Evolutionary conservation across 2,329 filamentous ascomycete genomes (phyloP).

Genomic region (Pyrenochaeta sp.): DNA sequence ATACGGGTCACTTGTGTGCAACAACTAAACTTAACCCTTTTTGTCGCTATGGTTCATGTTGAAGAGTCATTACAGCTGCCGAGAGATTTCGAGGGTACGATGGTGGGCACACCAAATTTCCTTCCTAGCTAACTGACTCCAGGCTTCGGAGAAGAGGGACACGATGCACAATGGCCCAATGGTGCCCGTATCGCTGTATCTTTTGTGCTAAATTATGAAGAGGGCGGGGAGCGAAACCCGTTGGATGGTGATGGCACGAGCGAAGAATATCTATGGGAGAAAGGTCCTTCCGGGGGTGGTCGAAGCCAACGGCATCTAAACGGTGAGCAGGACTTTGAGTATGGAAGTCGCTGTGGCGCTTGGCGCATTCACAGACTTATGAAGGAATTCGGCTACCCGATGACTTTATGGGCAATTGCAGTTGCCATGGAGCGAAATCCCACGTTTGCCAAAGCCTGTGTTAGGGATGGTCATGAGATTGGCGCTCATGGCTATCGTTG

Average conservation of each 20-base stretch:
- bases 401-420: constrained; percentile 60
- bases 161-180: constrained; percentile 48
- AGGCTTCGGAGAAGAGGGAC: constrained; percentile 52
- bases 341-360: constrained; percentile 58
- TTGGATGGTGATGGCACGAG: constrained; percentile 43
- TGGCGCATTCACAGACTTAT: constrained; percentile 60
- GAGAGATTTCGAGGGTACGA: constrained; percentile 45
- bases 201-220: constrained; percentile 50
- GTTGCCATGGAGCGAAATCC: constrained; percentile 59
- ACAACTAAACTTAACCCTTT: no score
- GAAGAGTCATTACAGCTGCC: constrained; percentile 47
- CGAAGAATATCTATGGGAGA: constrained; percentile 46
- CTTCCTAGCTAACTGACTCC: constrained; percentile 42
- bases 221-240: constrained; percentile 42
- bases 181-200: constrained; percentile 48
- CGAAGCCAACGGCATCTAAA: constrained; percentile 54
- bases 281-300: constrained; percentile 40
- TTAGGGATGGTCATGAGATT: constrained; percentile 60
- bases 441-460: constrained; percentile 55
- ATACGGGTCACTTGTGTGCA: no score
- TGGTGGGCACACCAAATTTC: no score
- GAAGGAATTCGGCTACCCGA: constrained; percentile 58
- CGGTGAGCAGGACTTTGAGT: constrained; percentile 61
- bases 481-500: constrained; percentile 60
- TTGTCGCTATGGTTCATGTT: constrained; percentile 35